A percentile compares a stretch with the other conserved stretches of the same genome.
These are phyloP conservation scores for Cenococcum geophilum DNA, from an alignment of 495 filamentous ascomycete species.

Conservation along the genomic window DNA sequence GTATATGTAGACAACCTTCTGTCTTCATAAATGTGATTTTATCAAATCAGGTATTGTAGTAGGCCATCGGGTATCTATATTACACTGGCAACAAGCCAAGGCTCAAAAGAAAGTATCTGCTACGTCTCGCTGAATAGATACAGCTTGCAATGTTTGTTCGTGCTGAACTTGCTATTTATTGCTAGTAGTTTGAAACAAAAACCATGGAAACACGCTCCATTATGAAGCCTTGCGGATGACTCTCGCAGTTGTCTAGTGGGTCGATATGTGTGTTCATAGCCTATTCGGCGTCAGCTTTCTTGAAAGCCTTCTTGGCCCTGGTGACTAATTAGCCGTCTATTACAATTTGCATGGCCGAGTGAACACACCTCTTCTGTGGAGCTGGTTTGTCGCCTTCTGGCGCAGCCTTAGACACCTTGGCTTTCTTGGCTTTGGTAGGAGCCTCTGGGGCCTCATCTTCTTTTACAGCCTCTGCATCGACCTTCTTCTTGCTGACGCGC, in stretches of 20 bases:
- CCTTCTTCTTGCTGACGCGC: constrained; percentile 10
- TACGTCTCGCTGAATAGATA: not conserved
- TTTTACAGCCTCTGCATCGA: not conserved
- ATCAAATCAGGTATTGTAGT: not conserved
- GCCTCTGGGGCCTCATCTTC: not conserved
- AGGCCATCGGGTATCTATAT: constrained; percentile 20
- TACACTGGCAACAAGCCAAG: not conserved
- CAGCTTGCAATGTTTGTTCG: not conserved
- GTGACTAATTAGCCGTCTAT: constrained; percentile 7
- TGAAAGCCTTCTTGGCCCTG: constrained; percentile 22
- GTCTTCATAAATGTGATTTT: not conserved
- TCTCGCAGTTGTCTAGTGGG: not conserved
- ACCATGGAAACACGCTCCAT: not conserved
- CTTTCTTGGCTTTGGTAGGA: constrained; percentile 14
- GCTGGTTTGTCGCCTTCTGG: constrained; percentile 11
- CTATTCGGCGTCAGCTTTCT: constrained; percentile 31
- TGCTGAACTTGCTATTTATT: not conserved
- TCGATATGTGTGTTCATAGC: not conserved
- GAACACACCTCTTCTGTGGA: constrained; percentile 24
- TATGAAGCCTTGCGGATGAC: not conserved
- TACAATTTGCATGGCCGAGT: not conserved
- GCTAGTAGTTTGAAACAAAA: not conserved
- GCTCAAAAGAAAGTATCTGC: not conserved
- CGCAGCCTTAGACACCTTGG: constrained; percentile 16
- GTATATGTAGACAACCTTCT: not conserved